Evolutionary conservation across 75 land plant genomes (phyloP).

Genomic region (Sequoia sempervirens): DNA sequence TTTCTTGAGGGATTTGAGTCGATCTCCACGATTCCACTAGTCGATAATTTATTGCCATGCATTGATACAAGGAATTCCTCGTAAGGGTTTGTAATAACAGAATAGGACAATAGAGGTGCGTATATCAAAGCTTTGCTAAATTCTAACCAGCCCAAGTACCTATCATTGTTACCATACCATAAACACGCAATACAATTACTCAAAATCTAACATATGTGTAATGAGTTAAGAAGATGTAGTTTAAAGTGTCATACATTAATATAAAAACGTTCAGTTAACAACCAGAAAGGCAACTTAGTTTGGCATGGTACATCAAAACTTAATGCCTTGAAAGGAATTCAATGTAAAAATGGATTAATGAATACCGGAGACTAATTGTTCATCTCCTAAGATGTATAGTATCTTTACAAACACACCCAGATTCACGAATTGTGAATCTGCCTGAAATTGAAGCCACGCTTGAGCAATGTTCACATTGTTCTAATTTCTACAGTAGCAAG

Average conservation of each 20-base stretch:
- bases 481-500: not conserved
- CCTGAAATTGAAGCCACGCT: not conserved
- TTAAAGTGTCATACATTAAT: not conserved
- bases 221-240: not conserved
- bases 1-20: no score
- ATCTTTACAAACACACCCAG: conserved; percentile 3
- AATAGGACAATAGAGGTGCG: no score
- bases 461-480: not conserved
- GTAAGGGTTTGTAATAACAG: no score
- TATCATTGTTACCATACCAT: not conserved
- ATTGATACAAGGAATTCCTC: no score
- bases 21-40: no score
- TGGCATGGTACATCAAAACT: not conserved
- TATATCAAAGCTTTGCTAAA: no score
- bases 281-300: not conserved
- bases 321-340: not conserved
- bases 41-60: no score
- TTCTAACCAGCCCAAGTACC: not conserved
- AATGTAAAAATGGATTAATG: not conserved
- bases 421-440: not conserved
- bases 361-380: not conserved
- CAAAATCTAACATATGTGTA: no score
- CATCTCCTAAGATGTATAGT: not conserved
- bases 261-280: not conserved
- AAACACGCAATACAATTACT: not conserved